A percentile compares a stretch with the other conserved stretches of the same genome.
phyloP scores from a whole-genome alignment of 2,329 filamentous ascomycete species.

The Exophiala viscosa region DNA sequence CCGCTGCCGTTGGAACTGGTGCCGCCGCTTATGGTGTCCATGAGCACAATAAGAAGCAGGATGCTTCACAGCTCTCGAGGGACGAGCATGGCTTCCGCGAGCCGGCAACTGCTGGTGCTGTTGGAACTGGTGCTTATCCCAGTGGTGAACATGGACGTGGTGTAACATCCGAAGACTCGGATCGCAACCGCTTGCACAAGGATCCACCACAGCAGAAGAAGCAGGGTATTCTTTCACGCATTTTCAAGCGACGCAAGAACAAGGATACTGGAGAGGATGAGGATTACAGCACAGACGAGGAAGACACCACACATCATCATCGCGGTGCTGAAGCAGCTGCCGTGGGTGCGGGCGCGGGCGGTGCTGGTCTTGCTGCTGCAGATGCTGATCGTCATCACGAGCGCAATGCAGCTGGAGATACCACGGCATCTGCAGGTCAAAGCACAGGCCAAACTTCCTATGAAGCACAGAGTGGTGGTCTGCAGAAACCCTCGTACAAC shows the following conservation, averaged over 20 bases:
- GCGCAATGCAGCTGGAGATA: not conserved
- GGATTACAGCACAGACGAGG: constrained; percentile 26
- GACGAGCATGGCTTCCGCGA: not conserved
- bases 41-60: constrained; percentile 9
- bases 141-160: not conserved
- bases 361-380: constrained; percentile 5
- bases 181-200: constrained; percentile 22
- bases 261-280: constrained; percentile 28
- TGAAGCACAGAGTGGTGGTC: constrained; percentile 14
- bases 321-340: constrained; percentile 9
- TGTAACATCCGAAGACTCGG: constrained; percentile 11
- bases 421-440: not conserved
- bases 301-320: constrained; percentile 13
- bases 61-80: not conserved
- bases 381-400: not conserved
- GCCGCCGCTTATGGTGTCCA: constrained; percentile 16
- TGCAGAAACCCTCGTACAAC: constrained; percentile 24
- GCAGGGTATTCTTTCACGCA: constrained; percentile 25
- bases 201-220: constrained; percentile 24
- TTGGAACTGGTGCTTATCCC: not conserved
- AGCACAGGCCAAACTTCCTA: constrained; percentile 1
- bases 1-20: constrained; percentile 9
- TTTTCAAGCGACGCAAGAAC: constrained; percentile 28
- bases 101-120: not conserved
- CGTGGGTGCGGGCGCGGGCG: not conserved